Base-by-base conservation (phyloP, 108 stramenopile genomes). In the Schizochytrium sp. region DNA sequence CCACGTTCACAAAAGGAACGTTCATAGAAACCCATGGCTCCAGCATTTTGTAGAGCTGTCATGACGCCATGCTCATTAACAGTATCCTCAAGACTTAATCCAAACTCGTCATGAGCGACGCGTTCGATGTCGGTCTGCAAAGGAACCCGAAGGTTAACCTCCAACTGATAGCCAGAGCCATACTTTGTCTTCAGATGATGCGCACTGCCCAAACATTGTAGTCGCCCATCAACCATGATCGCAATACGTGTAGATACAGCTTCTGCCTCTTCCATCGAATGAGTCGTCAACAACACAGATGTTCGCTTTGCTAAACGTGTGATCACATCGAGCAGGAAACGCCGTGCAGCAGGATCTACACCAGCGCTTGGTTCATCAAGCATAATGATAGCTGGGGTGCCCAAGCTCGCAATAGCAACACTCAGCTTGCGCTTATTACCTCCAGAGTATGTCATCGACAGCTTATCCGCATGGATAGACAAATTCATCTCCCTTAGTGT, bases 171-270 rank as follows among this genome's bases (percentile, higher is more conserved):
- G n/a, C 38, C 7, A 28, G 58, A 4, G 44, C 28, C 28, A 28
- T 28, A 28, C 28, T 28, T 28, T 28, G 28, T 28, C 28, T 28
- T 95, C 83, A 95, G 91, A 76, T 91, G 94, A 87, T 94, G 94
- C 49, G 89, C 91, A 56, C 72, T 72, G 41, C 95, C 95, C 56
- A 95, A 72, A 90, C 93, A 93, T 17, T 89, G 88, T 46, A 95
- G 61, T 55, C 91, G 91, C 12, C 95, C 95, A 57, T 90, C 88
- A 4, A 93, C 93, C 95, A 95, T 95, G 91, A 95, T 95, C 55
- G 92, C 94, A 72, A 95, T 91, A 53, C 94, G 91, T 40, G 76
- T 72, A 73, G 92, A 69, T 4, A 92, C 49, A 3, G 92, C 90
- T 47, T 92, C 92, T 17, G 44, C 47, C 88, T 92, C 92, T 49